Base-by-base conservation (phyloP, 768 basidiomycete genomes). In the Lactarius pseudohatsudake region DNA sequence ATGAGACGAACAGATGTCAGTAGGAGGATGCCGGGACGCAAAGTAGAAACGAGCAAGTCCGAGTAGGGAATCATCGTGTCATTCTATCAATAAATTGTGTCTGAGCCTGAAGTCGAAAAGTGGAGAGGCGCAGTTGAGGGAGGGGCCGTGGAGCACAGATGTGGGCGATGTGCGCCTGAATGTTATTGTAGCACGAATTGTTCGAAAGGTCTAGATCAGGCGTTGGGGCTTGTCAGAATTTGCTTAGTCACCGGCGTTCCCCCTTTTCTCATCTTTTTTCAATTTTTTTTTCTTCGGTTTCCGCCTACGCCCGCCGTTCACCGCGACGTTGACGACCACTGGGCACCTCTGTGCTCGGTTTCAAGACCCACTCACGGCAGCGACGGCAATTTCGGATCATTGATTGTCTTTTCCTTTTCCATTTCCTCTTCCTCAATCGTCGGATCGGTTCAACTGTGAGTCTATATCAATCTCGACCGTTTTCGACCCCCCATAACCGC, bases 301-400 rank as follows among this genome's bases (percentile, higher is more conserved):
- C n/a, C 20, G 10, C 30, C 28, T 47, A 7, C 57, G 62, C 62
- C 63, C 50, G 64, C 59, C 26, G 61, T 45, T 61, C 61, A 50
- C 53, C 34, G 57, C 66, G 66, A 55, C 40, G 32, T 60, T 59
- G 22, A 67, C 66, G 62, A 59, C 58, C 40, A 38, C 58, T 9
- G 62, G 4, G 66, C 16, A 32, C 57, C 0, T 22, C 36, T 20
- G 18, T 45, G 41, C 40, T 45, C 40, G 36, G 53, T 28, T 13
- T 61, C 22, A 40, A 15, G 64, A n/a, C 54, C 64, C 41, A 57
- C 43, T 41, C 26, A 65, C 65, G 65, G 34, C 55, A 50, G 55
- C 54, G 59, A 61, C 65, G 45, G 28, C 40, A 16, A 4, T 22
- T 18, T 18, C 58, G 26, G 62, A 40, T 56, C 20, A n/a, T 28